These are phyloP conservation scores for Oryza rufipogon DNA, from an alignment of 176 grass and related monocot genomes.

Conservation along the genomic window DNA sequence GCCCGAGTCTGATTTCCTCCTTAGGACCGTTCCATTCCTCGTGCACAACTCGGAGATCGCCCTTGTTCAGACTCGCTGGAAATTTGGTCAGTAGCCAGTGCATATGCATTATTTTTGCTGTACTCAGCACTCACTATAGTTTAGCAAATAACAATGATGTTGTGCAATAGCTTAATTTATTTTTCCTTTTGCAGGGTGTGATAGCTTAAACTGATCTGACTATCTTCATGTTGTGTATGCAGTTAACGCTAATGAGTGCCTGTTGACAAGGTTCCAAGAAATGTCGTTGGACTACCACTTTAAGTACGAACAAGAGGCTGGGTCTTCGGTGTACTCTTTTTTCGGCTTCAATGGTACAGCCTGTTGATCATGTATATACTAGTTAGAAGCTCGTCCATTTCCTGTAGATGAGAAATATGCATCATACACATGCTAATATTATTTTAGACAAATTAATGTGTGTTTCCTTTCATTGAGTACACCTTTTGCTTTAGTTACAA, in stretches of 20 bases:
- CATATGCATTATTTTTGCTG: not conserved
- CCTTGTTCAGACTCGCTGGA: slow-evolving; percentile 92
- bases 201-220: not conserved
- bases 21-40: slow-evolving; percentile 79
- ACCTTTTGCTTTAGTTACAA: not conserved
- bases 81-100: slow-evolving; percentile 67
- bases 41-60: slow-evolving; percentile 79
- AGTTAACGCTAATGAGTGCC: slow-evolving; percentile 89
- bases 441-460: not conserved
- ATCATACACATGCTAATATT: not conserved
- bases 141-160: not conserved
- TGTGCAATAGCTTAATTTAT: not conserved
- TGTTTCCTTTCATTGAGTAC: not conserved
- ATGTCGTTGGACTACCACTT: slow-evolving; percentile 99
- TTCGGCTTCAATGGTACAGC: slow-evolving; percentile 87
- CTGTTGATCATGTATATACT: not conserved
- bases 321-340: slow-evolving; percentile 70
- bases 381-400: not conserved
- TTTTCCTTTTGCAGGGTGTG: too few relatives aligned
- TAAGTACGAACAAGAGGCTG: slow-evolving; percentile 93
- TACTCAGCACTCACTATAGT: not conserved
- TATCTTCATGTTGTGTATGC: not conserved
- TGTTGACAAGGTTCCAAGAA: slow-evolving; percentile 90
- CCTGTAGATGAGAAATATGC: not conserved
- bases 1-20: slow-evolving; percentile 70